Conservation (phyloP, 306 rosid species). For the Glycine soja region DNA sequence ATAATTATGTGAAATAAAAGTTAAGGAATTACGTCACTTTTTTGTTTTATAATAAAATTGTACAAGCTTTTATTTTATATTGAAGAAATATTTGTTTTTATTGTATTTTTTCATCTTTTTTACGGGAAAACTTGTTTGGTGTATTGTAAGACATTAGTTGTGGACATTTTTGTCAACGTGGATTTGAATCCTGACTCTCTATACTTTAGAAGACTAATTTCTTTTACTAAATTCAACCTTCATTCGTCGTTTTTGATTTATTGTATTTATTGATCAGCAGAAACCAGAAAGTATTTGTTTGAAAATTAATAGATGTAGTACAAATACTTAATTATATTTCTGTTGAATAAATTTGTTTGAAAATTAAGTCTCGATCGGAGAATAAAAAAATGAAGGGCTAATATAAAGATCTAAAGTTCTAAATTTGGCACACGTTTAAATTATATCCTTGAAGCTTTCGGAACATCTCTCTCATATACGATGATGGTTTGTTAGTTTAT, state of each 20-base stretch:
- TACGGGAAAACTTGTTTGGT: background rate
- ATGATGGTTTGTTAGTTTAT: background rate
- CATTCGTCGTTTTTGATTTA: too few species aligned
- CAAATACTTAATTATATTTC: background rate
- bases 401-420: background rate
- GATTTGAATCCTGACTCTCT: too few species aligned
- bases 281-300: background rate
- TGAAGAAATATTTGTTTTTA: background rate
- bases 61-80: background rate
- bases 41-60: background rate
- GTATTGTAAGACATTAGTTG: too few species aligned
- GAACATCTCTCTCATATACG: background rate
- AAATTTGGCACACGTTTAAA: background rate
- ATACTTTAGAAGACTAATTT: too few species aligned
- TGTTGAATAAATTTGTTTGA: background rate
- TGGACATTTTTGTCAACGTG: too few species aligned
- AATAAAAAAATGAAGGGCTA: background rate
- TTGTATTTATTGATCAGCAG: background rate
- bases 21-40: background rate
- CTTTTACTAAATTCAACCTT: too few species aligned
- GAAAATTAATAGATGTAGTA: too few species aligned
- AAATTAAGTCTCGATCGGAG: background rate
- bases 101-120: background rate
- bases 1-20: slow-evolving; percentile 2
- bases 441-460: background rate